These are phyloP conservation scores for Chaetomidium leptoderma DNA, from an alignment of 495 filamentous ascomycete genomes.

Conservation along the genomic window DNA sequence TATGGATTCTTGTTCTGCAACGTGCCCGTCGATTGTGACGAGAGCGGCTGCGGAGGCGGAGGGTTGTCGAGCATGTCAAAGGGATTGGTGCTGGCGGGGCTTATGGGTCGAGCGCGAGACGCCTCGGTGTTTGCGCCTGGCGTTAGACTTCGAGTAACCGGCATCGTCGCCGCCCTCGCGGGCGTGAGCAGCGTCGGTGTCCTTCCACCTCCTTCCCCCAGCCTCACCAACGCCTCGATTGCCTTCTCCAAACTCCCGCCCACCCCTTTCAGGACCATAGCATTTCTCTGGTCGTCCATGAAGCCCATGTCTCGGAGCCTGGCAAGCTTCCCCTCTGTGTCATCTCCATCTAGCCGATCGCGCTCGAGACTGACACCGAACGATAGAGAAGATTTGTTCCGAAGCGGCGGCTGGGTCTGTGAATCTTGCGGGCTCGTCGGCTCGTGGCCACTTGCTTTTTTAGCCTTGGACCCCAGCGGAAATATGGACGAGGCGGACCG, in stretches of 20 bases:
- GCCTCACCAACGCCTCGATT: slow-evolving; percentile 72
- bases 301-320: slow-evolving; percentile 91
- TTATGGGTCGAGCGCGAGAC: slow-evolving; percentile 30
- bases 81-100: slow-evolving; percentile 58
- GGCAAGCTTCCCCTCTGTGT: slow-evolving; percentile 65
- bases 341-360: slow-evolving; percentile 41
- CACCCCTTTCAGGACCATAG: slow-evolving; percentile 70
- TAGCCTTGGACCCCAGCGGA: slow-evolving; percentile 43
- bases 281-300: slow-evolving; percentile 72
- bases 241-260: slow-evolving; percentile 79
- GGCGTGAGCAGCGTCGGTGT: slow-evolving; percentile 39
- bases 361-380: slow-evolving; percentile 61
- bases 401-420: slow-evolving; percentile 28
- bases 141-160: slow-evolving; percentile 42
- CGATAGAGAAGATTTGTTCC: slow-evolving; percentile 58
- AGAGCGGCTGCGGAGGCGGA: slow-evolving; percentile 46
- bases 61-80: slow-evolving; percentile 55
- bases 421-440: slow-evolving; percentile 30
- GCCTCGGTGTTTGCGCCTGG: slow-evolving; percentile 33
- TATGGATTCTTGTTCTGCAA: slow-evolving; percentile 52
- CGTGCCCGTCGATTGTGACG: slow-evolving; percentile 57
- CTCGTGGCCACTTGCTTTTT: slow-evolving; percentile 17
- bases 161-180: slow-evolving; percentile 32
- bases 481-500: slow-evolving; percentile 70
- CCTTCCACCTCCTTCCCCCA: slow-evolving; percentile 61